Conservation (phyloP, 805 yeast species). For the Maudiozyma turicensis region DNA sequence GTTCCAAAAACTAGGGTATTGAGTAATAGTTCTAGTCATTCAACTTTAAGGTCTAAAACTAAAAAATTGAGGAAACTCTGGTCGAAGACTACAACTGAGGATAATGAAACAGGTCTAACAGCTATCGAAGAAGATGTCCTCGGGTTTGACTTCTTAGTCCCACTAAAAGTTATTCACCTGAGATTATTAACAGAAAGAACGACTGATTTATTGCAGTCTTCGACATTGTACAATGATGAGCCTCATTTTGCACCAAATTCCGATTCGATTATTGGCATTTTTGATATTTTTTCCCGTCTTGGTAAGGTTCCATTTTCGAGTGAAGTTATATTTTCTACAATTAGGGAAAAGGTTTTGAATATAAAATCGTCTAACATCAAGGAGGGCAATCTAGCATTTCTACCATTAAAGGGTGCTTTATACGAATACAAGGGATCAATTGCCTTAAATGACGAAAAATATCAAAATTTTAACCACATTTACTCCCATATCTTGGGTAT, state of each 20-base stretch:
- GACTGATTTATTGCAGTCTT: conserved; percentile 59
- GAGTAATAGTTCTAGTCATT: conserved; percentile 14
- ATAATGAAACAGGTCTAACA: conserved; percentile 13
- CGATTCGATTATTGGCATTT: conserved; percentile 27
- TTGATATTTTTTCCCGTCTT: conserved; percentile 29
- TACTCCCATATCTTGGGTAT: conserved; percentile 23
- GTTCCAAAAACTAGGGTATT: neutral
- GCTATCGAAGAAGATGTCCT: conserved; percentile 15
- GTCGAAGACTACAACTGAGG: conserved; percentile 12
- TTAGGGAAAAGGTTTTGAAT: conserved; percentile 22
- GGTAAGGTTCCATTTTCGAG: conserved; percentile 55
- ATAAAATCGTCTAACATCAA: conserved; percentile 11
- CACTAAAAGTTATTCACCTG: conserved; percentile 32
- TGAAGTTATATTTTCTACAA: conserved; percentile 35
- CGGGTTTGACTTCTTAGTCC: conserved; percentile 18
- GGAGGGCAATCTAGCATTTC: conserved; percentile 13
- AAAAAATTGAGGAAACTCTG: conserved; percentile 14
- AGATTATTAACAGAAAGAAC: conserved; percentile 58
- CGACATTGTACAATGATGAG: conserved; percentile 30
- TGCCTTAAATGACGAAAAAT: conserved; percentile 12
- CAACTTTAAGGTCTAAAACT: conserved; percentile 12
- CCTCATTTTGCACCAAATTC: conserved; percentile 21
- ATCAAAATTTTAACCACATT: conserved; percentile 19
- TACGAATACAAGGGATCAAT: conserved; percentile 13
- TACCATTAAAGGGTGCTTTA: conserved; percentile 23